Conservation (phyloP, 2,329 filamentous ascomycete genomes). For the Fusarium veterinarium region DNA sequence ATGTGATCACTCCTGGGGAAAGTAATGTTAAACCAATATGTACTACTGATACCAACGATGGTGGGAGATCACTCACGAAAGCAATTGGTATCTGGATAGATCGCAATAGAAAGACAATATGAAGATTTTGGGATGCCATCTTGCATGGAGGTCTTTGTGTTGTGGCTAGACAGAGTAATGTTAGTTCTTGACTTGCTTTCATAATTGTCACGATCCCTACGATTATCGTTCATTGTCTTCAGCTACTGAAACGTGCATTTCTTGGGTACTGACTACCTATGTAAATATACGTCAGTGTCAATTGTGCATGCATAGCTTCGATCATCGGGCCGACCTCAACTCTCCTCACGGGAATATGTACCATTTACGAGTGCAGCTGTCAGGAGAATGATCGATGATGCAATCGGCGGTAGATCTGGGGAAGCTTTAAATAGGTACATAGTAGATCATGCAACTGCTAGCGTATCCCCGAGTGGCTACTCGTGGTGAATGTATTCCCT, state of each 20-base stretch:
- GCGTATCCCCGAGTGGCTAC: background rate
- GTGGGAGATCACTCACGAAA: background rate
- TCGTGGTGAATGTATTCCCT: background rate
- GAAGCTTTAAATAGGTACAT: background rate
- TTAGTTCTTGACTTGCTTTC: background rate
- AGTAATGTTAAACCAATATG: background rate
- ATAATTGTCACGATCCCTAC: background rate
- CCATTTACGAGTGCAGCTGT: background rate
- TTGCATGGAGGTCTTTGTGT: background rate
- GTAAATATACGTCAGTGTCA: background rate
- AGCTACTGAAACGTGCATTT: background rate
- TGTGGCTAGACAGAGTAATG: background rate
- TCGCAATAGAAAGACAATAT: background rate
- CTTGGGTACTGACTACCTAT: background rate
- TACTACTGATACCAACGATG: background rate
- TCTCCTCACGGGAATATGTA: background rate
- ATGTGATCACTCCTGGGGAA: slow-evolving; percentile 42
- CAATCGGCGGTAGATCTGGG: slow-evolving; percentile 14
- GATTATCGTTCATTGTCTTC: background rate
- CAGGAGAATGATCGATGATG: background rate
- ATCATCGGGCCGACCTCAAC: slow-evolving; percentile 21
- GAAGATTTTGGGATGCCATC: background rate
- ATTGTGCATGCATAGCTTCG: slow-evolving; percentile 3
- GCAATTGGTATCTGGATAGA: background rate
- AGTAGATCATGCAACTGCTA: background rate